Evolutionary conservation across 345 rosid species (phyloP).

Genomic region (Populus nigra): DNA sequence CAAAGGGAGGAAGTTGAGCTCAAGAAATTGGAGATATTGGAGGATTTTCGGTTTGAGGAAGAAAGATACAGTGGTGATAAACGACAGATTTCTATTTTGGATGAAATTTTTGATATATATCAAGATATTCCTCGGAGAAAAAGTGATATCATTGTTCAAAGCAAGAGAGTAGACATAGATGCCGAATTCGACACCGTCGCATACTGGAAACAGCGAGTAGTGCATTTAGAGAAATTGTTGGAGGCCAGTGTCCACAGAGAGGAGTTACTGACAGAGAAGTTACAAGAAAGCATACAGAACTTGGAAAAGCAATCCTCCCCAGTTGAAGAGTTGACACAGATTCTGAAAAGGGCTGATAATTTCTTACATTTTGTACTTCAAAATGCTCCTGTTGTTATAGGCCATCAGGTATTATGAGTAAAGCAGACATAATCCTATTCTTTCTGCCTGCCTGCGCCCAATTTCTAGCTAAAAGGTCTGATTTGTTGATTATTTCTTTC

Average conservation of each 20-base stretch:
- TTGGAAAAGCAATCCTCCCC: slow-evolving; percentile 76
- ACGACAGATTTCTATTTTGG: slow-evolving; percentile 61
- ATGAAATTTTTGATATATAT: slow-evolving; percentile 47
- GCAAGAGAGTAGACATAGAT: slow-evolving; percentile 55
- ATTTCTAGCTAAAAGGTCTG: slow-evolving; percentile 7
- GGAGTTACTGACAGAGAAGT: slow-evolving; percentile 57
- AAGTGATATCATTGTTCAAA: slow-evolving; percentile 44
- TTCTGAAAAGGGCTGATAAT: slow-evolving; percentile 83
- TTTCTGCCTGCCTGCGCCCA: not conserved
- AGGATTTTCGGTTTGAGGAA: slow-evolving; percentile 78
- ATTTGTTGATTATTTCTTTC: slow-evolving; percentile 20
- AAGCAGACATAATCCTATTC: not conserved
- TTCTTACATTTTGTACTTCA: slow-evolving; percentile 91
- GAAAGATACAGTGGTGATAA: slow-evolving; percentile 49
- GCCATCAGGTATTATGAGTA: slow-evolving; percentile 72
- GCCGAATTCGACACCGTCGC: slow-evolving; percentile 67
- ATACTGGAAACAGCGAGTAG: slow-evolving; percentile 76
- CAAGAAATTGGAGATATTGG: slow-evolving; percentile 77
- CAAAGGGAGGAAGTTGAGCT: slow-evolving; percentile 85
- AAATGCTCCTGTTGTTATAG: slow-evolving; percentile 89
- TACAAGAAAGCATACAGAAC: slow-evolving; percentile 59
- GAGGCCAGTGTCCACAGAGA: slow-evolving; percentile 78
- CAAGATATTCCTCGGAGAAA: slow-evolving; percentile 55
- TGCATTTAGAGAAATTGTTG: slow-evolving; percentile 59
- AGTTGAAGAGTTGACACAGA: slow-evolving; percentile 77